Percentiles rank a stretch among this genome's conserved stretches.
These are phyloP conservation scores for Zymoseptoria pseudotritici DNA, from an alignment of 2,329 filamentous ascomycete genomes.

Conservation along the genomic window DNA sequence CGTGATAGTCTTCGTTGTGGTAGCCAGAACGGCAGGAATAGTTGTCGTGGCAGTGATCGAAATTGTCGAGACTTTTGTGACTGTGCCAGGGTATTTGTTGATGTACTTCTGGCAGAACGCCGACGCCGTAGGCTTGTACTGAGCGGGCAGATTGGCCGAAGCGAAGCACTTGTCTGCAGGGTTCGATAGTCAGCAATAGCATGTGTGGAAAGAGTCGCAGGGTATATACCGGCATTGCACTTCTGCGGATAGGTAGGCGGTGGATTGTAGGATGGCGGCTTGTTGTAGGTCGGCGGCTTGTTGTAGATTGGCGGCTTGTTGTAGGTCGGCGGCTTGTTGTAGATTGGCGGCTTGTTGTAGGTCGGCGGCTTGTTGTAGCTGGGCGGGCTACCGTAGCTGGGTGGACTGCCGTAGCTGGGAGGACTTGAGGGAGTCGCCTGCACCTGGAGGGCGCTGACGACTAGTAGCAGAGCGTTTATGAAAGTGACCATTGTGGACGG, in stretches of 20 bases:
- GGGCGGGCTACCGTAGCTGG: too few relatives aligned
- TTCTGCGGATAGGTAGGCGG: background rate
- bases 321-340: background rate
- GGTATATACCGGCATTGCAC: background rate
- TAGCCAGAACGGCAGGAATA: background rate
- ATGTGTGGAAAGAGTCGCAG: background rate
- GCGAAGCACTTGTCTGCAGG: conserved; percentile 6
- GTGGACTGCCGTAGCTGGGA: too few relatives aligned
- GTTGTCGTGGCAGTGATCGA: background rate
- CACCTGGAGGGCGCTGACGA: too few relatives aligned
- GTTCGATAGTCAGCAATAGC: background rate
- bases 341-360: too few relatives aligned
- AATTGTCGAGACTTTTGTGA: background rate
- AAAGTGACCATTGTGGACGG: too few relatives aligned
- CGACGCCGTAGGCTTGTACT: background rate
- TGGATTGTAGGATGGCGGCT: background rate
- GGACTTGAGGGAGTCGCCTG: too few relatives aligned
- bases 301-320: background rate
- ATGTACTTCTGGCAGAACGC: conserved; percentile 7
- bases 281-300: too few relatives aligned
- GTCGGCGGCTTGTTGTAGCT: too few relatives aligned
- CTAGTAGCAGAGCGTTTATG: too few relatives aligned
- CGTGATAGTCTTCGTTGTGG: background rate
- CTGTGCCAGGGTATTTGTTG: background rate
- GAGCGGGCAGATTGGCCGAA: background rate